Evolutionary conservation across 257 asterid genomes (phyloP).

Genomic region (Handroanthus guayacan): DNA sequence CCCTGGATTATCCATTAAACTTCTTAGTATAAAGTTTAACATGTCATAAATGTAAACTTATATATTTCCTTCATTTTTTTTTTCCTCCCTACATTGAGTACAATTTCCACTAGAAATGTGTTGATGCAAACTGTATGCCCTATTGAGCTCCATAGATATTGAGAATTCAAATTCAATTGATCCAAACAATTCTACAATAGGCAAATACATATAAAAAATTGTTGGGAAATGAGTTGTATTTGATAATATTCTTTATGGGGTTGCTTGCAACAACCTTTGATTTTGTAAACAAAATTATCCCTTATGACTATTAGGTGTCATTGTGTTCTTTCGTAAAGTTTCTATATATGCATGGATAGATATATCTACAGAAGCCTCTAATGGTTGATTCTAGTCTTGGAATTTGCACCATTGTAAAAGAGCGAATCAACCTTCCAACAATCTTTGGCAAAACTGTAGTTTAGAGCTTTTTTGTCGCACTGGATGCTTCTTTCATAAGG

Average conservation of each 20-base stretch:
- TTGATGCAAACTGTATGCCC: not conserved
- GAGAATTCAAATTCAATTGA: not conserved
- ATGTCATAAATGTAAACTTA: not conserved
- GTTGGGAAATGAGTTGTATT: slow-evolving; percentile 2
- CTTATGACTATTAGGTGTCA: not conserved
- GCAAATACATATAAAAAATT: not conserved
- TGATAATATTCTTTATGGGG: not conserved
- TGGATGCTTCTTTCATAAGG: slow-evolving; percentile 22
- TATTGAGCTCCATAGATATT: slow-evolving; percentile 8
- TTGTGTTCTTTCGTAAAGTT: not conserved
- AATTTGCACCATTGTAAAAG: not conserved
- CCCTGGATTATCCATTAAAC: not conserved
- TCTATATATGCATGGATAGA: not conserved
- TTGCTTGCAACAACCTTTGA: no score
- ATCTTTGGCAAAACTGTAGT: not conserved
- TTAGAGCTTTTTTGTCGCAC: slow-evolving; percentile 2
- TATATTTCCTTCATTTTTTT: not conserved
- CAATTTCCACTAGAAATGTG: not conserved
- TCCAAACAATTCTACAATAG: not conserved
- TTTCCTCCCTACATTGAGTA: not conserved
- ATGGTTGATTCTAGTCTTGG: not conserved
- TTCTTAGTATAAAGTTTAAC: not conserved
- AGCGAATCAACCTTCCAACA: slow-evolving; percentile 8
- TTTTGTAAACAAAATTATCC: not conserved
- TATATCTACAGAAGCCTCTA: not conserved